These are phyloP conservation scores for Cryoendolithus antarcticus DNA, from an alignment of 2,329 filamentous ascomycete species.

Conservation along the genomic window DNA sequence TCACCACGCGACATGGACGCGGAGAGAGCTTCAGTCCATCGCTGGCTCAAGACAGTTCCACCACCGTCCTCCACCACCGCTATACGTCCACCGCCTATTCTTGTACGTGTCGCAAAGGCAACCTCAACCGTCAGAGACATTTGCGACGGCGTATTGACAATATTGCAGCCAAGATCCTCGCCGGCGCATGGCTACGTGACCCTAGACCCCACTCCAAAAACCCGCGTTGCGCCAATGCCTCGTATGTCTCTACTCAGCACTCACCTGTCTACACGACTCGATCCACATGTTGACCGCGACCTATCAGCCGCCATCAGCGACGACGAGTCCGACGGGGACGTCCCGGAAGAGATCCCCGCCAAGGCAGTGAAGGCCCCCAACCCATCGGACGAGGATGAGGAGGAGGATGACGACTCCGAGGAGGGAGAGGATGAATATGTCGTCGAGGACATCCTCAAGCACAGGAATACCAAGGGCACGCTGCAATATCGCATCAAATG, in stretches of 20 bases:
- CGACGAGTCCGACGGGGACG: constrained; percentile 6
- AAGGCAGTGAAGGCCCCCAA: constrained; percentile 17
- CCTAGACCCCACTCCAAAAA: too few relatives aligned
- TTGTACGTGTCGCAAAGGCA: too few relatives aligned
- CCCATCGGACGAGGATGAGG: constrained; percentile 20
- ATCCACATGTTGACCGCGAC: background rate
- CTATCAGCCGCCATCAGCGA: constrained; percentile 4
- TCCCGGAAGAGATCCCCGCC: constrained; percentile 12
- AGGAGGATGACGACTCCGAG: constrained; percentile 27
- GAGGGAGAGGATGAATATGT: constrained; percentile 49
- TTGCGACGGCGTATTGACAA: too few relatives aligned
- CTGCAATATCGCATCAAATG: constrained; percentile 64
- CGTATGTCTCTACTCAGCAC: constrained; percentile 10
- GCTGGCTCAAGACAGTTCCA: too few relatives aligned
- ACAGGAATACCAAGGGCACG: constrained; percentile 46
- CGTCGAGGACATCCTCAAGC: constrained; percentile 60
- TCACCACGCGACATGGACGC: too few relatives aligned
- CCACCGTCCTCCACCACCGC: too few relatives aligned
- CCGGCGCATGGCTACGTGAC: too few relatives aligned
- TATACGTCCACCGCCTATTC: too few relatives aligned
- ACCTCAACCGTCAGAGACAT: too few relatives aligned
- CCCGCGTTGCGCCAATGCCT: constrained; percentile 11
- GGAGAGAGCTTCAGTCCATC: too few relatives aligned
- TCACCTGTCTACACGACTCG: background rate
- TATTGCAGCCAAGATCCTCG: too few relatives aligned